A percentile compares a stretch with the other conserved stretches of the same genome.
phyloP scores from a whole-genome alignment of 2,329 filamentous ascomycete species.

The Gaeumannomyces sp. region DNA sequence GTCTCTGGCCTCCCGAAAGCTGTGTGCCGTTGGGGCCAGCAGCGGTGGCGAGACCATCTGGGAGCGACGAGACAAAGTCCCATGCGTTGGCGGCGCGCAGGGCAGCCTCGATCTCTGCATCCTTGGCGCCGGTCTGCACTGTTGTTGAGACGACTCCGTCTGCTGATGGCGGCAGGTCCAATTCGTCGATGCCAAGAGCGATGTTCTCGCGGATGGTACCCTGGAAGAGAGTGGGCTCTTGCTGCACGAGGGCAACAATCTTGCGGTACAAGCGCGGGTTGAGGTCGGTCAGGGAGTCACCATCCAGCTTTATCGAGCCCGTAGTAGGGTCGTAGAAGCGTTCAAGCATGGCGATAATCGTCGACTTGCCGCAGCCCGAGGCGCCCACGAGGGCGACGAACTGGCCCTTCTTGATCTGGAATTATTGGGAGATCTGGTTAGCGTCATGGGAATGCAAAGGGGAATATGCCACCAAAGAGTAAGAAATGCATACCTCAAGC shows the following conservation, averaged over 20 bases:
- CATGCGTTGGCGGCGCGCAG: not conserved
- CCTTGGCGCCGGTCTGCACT: constrained; percentile 37
- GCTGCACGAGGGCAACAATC: constrained; percentile 49
- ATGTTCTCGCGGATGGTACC: constrained; percentile 42
- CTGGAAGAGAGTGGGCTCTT: constrained; percentile 48
- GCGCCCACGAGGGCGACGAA: constrained; percentile 49
- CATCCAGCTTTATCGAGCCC: constrained; percentile 37
- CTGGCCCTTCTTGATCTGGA: constrained; percentile 36
- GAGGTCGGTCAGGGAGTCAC: constrained; percentile 21
- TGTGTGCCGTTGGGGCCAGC: constrained; percentile 84
- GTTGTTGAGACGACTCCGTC: constrained; percentile 52
- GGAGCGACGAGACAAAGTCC: not conserved
- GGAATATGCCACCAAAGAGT: not conserved
- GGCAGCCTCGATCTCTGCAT: constrained; percentile 29
- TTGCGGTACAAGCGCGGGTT: constrained; percentile 45
- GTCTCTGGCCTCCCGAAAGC: constrained; percentile 87
- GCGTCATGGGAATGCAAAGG: not conserved
- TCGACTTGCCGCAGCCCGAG: constrained; percentile 56
- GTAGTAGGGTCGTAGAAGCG: constrained; percentile 36
- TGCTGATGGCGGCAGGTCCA: constrained; percentile 51
- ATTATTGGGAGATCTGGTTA: not conserved
- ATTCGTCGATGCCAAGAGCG: constrained; percentile 26
- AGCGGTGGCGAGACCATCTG: constrained; percentile 74
- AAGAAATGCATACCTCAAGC: not conserved
- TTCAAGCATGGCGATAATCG: constrained; percentile 47